Evolutionary conservation across 441 rosid species (phyloP), one percentile per base, ranked within the genome.

Genomic region (Codiaeum variegatum): DNA sequence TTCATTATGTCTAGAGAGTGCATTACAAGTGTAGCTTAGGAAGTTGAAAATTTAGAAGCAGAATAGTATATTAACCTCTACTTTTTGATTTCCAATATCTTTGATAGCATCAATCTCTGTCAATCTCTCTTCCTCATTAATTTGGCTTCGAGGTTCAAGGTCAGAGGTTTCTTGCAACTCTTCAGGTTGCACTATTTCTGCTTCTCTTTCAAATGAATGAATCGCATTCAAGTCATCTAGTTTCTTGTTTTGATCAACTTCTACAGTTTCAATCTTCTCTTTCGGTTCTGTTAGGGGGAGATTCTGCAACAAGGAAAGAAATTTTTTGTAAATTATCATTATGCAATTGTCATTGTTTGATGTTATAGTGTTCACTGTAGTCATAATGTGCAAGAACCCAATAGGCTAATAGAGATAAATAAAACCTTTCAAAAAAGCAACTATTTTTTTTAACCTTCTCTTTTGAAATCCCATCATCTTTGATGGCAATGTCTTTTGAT

Each of bases 71-170:
- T 60, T 58, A 21, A 54, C 59, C 26, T 54, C 26, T 54, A 54
- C 26, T 10, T n/a, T 54, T 54, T n/a, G 59, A 54, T n/a, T 54
- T 59, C 58, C 31, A 58, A 46, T 21, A 13, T 28, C 26, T 47
- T 5, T 60, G 28, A 11, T 19, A n/a, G 55, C 74, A 42, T 23
- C 73, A 16, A 18, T 49, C 21, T 13, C 11, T 24, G 6, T 16
- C 26, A 23, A 26, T 58, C 28, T 58, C 32, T 58, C 62, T 64
- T 62, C 74, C 72, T 80, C 81, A 67, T 76, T 42, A 64, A 44
- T 47, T 62, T 67, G 74, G 62, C 77, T 81, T 70, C 64, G 67
- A 54, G 78, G 47, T 78, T 79, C 75, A 51, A 59, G n/a, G 16
- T 75, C 60, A 44, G 76, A 64, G 72, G 54, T 67, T 31, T 61